Evolutionary conservation across 345 rosid genomes (phyloP), one percentile per base, ranked within the genome.

Genomic region (Corymbia maculata): DNA sequence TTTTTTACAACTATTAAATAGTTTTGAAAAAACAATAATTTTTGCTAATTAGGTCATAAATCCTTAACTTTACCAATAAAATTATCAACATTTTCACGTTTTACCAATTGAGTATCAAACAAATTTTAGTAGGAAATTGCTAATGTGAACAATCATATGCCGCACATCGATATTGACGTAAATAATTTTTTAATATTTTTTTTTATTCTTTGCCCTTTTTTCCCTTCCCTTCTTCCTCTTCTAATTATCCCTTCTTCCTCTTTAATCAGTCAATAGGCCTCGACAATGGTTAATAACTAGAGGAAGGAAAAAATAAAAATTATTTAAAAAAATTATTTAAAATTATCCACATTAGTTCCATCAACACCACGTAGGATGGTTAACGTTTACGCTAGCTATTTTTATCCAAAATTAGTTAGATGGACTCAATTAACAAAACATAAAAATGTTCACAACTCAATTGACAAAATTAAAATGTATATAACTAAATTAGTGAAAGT

Each of bases 51-150:
- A 1, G 21, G 2, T 55, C 61, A 4, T 55, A 55, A 55, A 55
- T 1, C 0, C 19, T 55, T 55, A 55, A 8, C 0, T 55, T 55
- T 55, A 55, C 0, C 5, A 55, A 55, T 55, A 19, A 19, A 55
- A 55, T 55, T 10, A 1, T 55, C 11, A 55, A 55, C 19, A 55
- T 55, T 55, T 55, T 55, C 9, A 55, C 1, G 22, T 21, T 55
- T 21, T 55, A 7, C 0, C 26, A 55, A 21, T 53, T 53, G 21
- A 53, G 4, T 53, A 53, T 53, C 11, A 8, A 36, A 36, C 4
- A 4, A 53, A 53, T 53, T 53, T 21, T 21, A 24, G 59, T 21
- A 1, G 19, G 21, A 53, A 53, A 53, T 53, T n/a, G n/a, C 42
- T 36, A 2, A 36, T 36, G 42, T 36, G 42, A 4, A 36, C 2